These are phyloP conservation scores for Citrullus amarus DNA, from an alignment of 306 rosid genomes.

Conservation along the genomic window DNA sequence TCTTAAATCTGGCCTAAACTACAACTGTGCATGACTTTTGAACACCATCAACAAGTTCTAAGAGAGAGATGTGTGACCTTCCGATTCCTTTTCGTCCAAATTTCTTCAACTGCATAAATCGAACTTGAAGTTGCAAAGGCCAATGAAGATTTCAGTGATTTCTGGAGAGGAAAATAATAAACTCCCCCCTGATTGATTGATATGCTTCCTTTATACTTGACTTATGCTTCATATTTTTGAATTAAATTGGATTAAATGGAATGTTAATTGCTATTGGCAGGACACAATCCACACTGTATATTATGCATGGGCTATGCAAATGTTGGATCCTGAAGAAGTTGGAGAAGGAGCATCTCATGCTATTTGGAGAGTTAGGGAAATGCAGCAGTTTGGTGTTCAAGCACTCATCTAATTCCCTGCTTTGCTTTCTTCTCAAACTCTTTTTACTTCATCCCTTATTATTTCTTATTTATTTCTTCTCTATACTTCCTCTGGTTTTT, in stretches of 20 bases:
- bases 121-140: too few species aligned
- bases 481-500: not conserved
- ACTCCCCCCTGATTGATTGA: not conserved
- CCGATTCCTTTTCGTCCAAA: not conserved
- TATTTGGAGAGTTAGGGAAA: conserved; percentile 80
- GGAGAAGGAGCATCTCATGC: conserved; percentile 55
- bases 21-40: not conserved
- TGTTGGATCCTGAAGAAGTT: conserved; percentile 58
- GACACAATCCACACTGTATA: conserved; percentile 81
- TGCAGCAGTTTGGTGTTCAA: conserved; percentile 63
- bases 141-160: too few species aligned
- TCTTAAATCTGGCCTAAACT: not conserved
- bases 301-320: conserved; percentile 80
- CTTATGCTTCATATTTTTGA: not conserved
- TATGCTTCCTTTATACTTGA: not conserved
- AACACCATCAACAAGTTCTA: not conserved
- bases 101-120: not conserved
- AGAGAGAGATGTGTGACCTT: not conserved
- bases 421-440: not conserved
- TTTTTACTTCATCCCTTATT: not conserved
- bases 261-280: conserved; percentile 6
- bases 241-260: not conserved
- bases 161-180: too few species aligned
- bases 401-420: conserved; percentile 47
- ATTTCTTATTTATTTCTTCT: not conserved